Conservation (phyloP, 352 stramenopile species). For the Globisporangium emineosum region DNA sequence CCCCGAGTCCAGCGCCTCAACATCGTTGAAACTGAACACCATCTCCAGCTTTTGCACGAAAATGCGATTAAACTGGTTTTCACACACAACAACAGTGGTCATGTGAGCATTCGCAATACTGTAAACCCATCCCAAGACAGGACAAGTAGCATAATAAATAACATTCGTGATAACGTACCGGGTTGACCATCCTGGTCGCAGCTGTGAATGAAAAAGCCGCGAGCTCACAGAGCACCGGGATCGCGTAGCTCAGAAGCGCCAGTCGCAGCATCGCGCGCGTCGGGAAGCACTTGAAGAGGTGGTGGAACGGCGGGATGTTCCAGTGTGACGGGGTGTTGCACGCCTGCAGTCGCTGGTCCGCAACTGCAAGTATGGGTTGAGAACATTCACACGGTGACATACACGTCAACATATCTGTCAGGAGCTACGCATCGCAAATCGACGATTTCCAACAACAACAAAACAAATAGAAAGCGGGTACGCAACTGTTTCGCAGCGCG, state of each 20-base stretch:
- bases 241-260: constrained; percentile 75
- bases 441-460: constrained; percentile 14
- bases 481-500: constrained; percentile 65
- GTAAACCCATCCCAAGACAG: neutral
- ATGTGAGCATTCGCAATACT: neutral
- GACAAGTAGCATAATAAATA: constrained; percentile 1
- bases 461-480: neutral
- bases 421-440: constrained; percentile 12
- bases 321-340: constrained; percentile 81
- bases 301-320: constrained; percentile 79
- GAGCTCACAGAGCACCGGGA: constrained; percentile 79
- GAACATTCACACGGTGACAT: constrained; percentile 12
- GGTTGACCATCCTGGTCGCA: constrained; percentile 85
- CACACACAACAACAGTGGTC: neutral
- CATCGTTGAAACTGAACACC: constrained; percentile 87
- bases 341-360: constrained; percentile 59
- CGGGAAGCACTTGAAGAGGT: constrained; percentile 82
- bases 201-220: constrained; percentile 84
- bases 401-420: neutral
- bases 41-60: constrained; percentile 86
- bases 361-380: constrained; percentile 34
- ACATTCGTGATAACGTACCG: constrained; percentile 35
- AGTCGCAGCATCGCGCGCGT: constrained; percentile 74
- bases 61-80: constrained; percentile 69
- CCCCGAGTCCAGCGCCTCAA: constrained; percentile 79